phyloP scores from a whole-genome alignment of 345 rosid species.

The Lagerstroemia speciosa region DNA sequence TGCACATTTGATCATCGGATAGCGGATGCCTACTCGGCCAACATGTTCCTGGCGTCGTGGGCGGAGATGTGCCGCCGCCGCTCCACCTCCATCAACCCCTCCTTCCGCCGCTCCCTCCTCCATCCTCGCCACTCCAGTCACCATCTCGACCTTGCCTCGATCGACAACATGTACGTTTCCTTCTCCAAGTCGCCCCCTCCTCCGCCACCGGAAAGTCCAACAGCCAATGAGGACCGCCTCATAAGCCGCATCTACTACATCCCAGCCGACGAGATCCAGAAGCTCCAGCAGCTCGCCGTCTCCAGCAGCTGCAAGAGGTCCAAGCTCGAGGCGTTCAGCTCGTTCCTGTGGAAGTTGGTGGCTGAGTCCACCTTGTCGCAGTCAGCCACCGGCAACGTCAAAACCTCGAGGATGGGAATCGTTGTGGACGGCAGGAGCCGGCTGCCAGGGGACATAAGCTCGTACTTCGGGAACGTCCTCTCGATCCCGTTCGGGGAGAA shows the following conservation, averaged over 20 bases:
- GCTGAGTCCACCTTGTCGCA: constrained; percentile 24
- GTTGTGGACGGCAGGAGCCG: constrained; percentile 63
- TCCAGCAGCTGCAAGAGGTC: constrained; percentile 23
- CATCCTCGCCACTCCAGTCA: constrained; percentile 25
- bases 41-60: constrained; percentile 69
- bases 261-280: constrained; percentile 19
- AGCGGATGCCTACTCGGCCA: constrained; percentile 63
- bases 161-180: constrained; percentile 44
- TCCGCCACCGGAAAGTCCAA: constrained; percentile 9
- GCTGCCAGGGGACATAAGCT: constrained; percentile 16
- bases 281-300: constrained; percentile 43
- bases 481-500: constrained; percentile 52
- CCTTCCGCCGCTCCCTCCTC: constrained; percentile 48
- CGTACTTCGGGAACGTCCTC: constrained; percentile 61
- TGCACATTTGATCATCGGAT: constrained; percentile 70
- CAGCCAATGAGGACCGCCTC: constrained; percentile 6
- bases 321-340: constrained; percentile 57
- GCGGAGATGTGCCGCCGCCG: constrained; percentile 34
- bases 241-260: constrained; percentile 56
- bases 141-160: constrained; percentile 17
- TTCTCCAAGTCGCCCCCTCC: constrained; percentile 41
- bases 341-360: constrained; percentile 62
- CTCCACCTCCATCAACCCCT: constrained; percentile 32
- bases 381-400: no score
- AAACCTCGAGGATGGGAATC: constrained; percentile 47